Base-by-base conservation (phyloP, 441 rosid genomes). In the Bocquillonia castaneifolia region DNA sequence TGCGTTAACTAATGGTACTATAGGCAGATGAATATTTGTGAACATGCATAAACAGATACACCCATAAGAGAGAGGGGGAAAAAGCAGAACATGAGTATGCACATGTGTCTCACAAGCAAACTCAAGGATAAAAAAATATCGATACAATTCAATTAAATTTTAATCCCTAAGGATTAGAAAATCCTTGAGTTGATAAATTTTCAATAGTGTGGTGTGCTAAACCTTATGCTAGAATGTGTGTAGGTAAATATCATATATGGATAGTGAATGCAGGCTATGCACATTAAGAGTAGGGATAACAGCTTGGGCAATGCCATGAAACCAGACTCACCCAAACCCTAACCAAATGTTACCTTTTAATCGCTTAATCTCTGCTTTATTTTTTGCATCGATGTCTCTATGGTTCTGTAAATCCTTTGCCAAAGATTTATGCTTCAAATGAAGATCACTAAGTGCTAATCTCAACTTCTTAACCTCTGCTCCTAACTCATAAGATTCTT, bases 391-490 rank as follows among this genome's bases (percentile, higher is more conserved):
- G 42, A 68, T 72, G 68, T 90, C 96, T 64, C 75, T 84, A 66
- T 52, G 76, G 55, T 71, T 80, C 79, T 85, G 93, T 82, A 92
- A 77, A 65, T 95, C 90, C 70, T 77, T 72, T 25, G 83, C 82
- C 74, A 89, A 68, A 55, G 84, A 70, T 75, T 77, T 90, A 72
- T 86, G 91, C 81, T 85, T 88, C 80, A 82, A 73, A 77, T 86
- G 91, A 77, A 83, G 88, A 73, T 86, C 95, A 75, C 74, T 83
- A 59, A 89, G 68, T 64, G 77, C 79, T 69, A 61, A 72, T 78
- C 98, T 86, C 80, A 88, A 77, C 66, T 76, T 83, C 78, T 81
- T 88, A 64, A 88, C 82, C 78, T 90, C 91, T 20, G 78, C 26
- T 66, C 74, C 81, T 62, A 90, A 80, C 69, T 83, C 87, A 73